Evolutionary conservation across 768 basidiomycete species (phyloP).

Genomic region (Pisolithus orientalis): DNA sequence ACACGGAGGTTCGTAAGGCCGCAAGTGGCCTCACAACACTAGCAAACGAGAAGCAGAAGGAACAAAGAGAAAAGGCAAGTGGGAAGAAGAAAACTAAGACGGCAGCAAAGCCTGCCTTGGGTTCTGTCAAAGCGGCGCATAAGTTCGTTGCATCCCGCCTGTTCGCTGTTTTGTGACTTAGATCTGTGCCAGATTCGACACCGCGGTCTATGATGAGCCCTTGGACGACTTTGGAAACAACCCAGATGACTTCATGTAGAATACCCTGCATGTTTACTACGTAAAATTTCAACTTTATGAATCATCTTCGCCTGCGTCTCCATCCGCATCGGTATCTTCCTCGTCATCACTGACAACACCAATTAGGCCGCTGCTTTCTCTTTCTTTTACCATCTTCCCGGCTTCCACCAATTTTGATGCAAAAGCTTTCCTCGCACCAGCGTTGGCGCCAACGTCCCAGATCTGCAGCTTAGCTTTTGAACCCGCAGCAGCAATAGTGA

Average conservation of each 20-base stretch:
- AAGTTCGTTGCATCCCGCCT: slow-evolving; percentile 38
- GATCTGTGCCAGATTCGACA: slow-evolving; percentile 56
- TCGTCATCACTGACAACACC: slow-evolving; percentile 68
- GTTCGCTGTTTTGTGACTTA: slow-evolving; percentile 8
- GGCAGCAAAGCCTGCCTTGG: slow-evolving; percentile 67
- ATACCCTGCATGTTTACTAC: slow-evolving; percentile 13
- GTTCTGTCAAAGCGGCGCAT: slow-evolving; percentile 58
- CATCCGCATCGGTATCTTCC: slow-evolving; percentile 49
- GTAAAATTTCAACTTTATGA: not conserved
- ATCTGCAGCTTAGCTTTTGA: slow-evolving; percentile 91
- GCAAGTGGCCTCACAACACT: slow-evolving; percentile 79
- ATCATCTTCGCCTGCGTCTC: slow-evolving; percentile 20
- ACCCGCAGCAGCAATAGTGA: slow-evolving; percentile 91
- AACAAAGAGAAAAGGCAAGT: slow-evolving; percentile 74
- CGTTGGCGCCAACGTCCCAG: slow-evolving; percentile 89
- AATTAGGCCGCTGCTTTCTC: slow-evolving; percentile 58
- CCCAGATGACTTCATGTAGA: slow-evolving; percentile 88
- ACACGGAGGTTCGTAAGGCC: slow-evolving; percentile 88
- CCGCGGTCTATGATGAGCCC: slow-evolving; percentile 76
- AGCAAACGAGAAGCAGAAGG: slow-evolving; percentile 94
- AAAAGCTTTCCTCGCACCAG: slow-evolving; percentile 78
- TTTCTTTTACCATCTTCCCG: slow-evolving; percentile 63
- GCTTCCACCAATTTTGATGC: slow-evolving; percentile 68
- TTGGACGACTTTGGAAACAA: slow-evolving; percentile 81
- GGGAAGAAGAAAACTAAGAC: slow-evolving; percentile 88